Conservation (phyloP, 2,329 filamentous ascomycete genomes). For the Aspergillus fischeri region DNA sequence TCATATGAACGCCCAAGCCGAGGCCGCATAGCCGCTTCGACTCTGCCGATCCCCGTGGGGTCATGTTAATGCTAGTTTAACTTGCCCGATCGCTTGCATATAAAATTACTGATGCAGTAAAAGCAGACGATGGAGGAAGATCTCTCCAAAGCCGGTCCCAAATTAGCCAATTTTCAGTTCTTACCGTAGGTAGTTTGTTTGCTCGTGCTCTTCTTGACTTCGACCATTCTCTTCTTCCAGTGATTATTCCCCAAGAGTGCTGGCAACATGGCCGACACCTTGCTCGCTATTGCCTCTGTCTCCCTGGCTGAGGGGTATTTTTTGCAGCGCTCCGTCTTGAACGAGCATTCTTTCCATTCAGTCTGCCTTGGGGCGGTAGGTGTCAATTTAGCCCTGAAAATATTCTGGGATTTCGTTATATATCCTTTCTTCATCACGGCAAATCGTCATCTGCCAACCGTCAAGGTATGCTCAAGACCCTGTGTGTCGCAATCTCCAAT, state of each 20-base stretch:
- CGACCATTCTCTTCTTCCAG: no score
- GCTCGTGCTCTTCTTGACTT: background rate
- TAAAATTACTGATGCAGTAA: background rate
- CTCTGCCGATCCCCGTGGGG: background rate
- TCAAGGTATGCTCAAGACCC: conserved; percentile 30
- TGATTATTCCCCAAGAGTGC: background rate
- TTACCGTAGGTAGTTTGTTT: background rate
- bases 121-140: background rate
- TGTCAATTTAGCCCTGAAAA: conserved; percentile 22
- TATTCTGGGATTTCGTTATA: conserved; percentile 41
- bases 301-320: conserved; percentile 27
- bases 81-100: background rate
- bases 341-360: conserved; percentile 21
- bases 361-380: conserved; percentile 19
- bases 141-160: background rate
- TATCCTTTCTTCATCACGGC: conserved; percentile 51
- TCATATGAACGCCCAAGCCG: background rate
- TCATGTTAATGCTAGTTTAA: background rate
- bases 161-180: background rate
- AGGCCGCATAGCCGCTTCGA: background rate
- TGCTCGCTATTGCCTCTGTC: conserved; percentile 14
- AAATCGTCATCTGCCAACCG: conserved; percentile 47
- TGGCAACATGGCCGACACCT: background rate
- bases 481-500: background rate
- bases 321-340: conserved; percentile 24